Evolutionary conservation across 768 basidiomycete genomes (phyloP), one percentile per base, ranked within the genome.

Genomic region (Termitomyces sp.): DNA sequence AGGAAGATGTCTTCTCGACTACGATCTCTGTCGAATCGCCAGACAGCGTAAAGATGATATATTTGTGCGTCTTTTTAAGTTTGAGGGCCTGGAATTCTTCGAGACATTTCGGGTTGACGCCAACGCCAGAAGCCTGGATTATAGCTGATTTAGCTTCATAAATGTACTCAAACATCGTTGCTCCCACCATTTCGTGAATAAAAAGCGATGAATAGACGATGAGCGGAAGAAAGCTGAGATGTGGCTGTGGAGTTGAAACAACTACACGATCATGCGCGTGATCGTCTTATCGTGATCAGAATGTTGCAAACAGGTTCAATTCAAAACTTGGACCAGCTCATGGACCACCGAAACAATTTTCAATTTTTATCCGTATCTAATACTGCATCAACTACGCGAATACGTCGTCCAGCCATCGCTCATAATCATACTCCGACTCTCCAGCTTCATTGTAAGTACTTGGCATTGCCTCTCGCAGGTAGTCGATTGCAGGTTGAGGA

Each of bases 381-480:
- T 53, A 16, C 30, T 30, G 38, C 36, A 13, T 32, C 33, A 44
- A 57, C 72, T 77, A 85, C 57, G 76, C 80, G 68, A 94, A 92
- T 14, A 92, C 90, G 57, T 86, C 79, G 63, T 88, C 84, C 61
- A 95, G 71, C 88, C 92, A 94, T 32, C 76, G 74, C 64, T 93
- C 90, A 65, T 91, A 94, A 68, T 92, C 87, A 64, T 87, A 92
- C 67, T 87, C 84, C 5, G 77, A 71, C 65, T 90, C 89, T 24
- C 82, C 87, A 8, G 65, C 75, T 6, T 76, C 83, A 48, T 79
- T 83, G 56, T 66, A 64, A 20, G 65, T 70, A 48, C 69, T 74
- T 1, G 95, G 94, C 84, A 98, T 89, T 48, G 83, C 86, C 66
- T 91, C 84, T 35, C 83, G 81, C 60, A 98, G 76, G 71, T 94